Conservation (phyloP, 164 flowering plant genomes). For the Vitis labrusca region DNA sequence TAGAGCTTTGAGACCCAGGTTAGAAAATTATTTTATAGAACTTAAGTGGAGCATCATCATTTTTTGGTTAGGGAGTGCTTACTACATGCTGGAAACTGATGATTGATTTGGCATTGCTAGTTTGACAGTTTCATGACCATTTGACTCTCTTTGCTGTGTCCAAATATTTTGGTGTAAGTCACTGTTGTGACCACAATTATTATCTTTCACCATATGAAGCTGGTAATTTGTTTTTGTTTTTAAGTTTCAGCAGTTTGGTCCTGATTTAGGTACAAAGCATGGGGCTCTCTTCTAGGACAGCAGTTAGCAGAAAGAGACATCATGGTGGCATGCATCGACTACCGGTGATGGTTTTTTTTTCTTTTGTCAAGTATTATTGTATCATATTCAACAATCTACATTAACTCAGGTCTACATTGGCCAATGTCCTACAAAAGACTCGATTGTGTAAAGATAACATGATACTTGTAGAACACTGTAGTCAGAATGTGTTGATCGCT, state of each 20-base stretch:
- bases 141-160: too few species aligned
- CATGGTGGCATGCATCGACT: slow-evolving; percentile 95
- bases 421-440: not conserved
- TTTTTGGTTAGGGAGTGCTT: too few species aligned
- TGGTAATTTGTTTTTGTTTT: not conserved
- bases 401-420: not conserved
- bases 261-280: slow-evolving; percentile 83
- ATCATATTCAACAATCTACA: not conserved
- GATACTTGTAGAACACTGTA: not conserved
- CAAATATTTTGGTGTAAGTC: too few species aligned
- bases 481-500: too few species aligned
- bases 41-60: too few species aligned
- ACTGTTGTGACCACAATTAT: too few species aligned
- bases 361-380: not conserved
- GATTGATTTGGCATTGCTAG: too few species aligned
- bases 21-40: too few species aligned
- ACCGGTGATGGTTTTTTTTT: slow-evolving; percentile 52
- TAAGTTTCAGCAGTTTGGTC: slow-evolving; percentile 6
- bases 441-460: not conserved
- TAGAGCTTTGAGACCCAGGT: too few species aligned
- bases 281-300: slow-evolving; percentile 89
- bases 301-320: slow-evolving; percentile 83
- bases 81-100: too few species aligned
- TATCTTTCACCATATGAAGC: not conserved
- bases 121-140: too few species aligned